These are phyloP conservation scores for Suillus ampliporus DNA, from an alignment of 768 basidiomycete species.

Conservation along the genomic window DNA sequence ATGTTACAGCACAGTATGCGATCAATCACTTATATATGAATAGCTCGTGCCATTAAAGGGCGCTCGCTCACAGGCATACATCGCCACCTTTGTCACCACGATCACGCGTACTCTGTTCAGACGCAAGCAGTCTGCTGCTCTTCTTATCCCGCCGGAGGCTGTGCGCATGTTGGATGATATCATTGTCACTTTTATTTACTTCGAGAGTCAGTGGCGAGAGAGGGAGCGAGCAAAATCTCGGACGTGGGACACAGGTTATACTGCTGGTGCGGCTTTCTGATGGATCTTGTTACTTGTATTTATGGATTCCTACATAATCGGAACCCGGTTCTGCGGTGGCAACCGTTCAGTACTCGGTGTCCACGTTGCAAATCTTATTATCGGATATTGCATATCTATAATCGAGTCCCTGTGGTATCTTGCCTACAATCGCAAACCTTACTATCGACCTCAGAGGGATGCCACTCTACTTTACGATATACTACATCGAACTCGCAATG, in stretches of 20 bases:
- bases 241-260: conserved; percentile 11
- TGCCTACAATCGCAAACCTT: too few relatives aligned
- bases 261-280: background rate
- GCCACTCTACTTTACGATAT: background rate
- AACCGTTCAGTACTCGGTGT: too few relatives aligned
- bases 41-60: conserved; percentile 33
- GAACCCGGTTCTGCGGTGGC: too few relatives aligned
- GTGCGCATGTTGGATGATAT: conserved; percentile 40
- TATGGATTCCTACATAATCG: too few relatives aligned
- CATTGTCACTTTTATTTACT: conserved; percentile 42
- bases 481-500: background rate
- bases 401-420: too few relatives aligned
- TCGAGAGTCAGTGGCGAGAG: conserved; percentile 36
- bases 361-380: too few relatives aligned
- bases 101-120: conserved; percentile 17
- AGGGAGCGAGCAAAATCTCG: conserved; percentile 24
- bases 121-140: conserved; percentile 25
- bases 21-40: background rate
- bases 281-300: background rate
- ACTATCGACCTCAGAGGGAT: background rate
- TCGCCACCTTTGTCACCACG: conserved; percentile 35
- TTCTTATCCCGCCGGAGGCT: conserved; percentile 36
- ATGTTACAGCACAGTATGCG: background rate
- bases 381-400: too few relatives aligned
- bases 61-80: conserved; percentile 16